Evolutionary conservation across 306 rosid species (phyloP), one percentile per base, ranked within the genome.

Genomic region (Lablab purpureus): DNA sequence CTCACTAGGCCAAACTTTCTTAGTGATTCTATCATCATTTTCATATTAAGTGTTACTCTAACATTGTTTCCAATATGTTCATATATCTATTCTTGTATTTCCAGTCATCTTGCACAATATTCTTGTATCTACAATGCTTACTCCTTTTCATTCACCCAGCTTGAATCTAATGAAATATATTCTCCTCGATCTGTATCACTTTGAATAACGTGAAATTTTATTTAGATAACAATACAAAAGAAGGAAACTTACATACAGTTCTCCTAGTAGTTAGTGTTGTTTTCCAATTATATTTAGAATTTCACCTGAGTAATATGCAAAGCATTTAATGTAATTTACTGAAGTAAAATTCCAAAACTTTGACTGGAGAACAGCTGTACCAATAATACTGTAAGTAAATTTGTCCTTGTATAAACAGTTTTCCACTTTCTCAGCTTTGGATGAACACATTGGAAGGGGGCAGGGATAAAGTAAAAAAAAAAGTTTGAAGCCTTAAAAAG

Each of bases 371-470:
- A 34, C 32, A 28, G 4, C 40, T 34, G 40, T 7, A 34, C 9
- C 40, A 6, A 34, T 6, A 34, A 34, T 8, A 37, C 43, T 37
- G 43, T 37, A 37, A 7, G 10, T 7, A 36, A 37, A 8, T 37
- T 7, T 37, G 45, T 40, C 10, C 3, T 40, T 40, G 3, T 10
- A 40, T 40, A 40, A 37, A 37, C 2, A 8, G 11, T 32, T 32
- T 72, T 12, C 75, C 30, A 30, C 65, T 19, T 72, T 52, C 65
- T 28, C 65, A 36, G 22, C 65, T 43, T 50, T 36, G n/a, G 43
- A 5, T 27, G 45, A 47, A 47, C 28, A 49, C 21, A 21, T 32
- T 7, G 22, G 51, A 72, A 51, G 13, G 19, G 45, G 3, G 34
- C 36, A 52, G 50, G 19, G 15, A 30, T 32, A 9, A 52, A 46